Percentiles rank a stretch among this genome's conserved stretches.
Evolutionary conservation across 306 rosid species (phyloP).

Genomic region (Gastrolobium bilobum): DNA sequence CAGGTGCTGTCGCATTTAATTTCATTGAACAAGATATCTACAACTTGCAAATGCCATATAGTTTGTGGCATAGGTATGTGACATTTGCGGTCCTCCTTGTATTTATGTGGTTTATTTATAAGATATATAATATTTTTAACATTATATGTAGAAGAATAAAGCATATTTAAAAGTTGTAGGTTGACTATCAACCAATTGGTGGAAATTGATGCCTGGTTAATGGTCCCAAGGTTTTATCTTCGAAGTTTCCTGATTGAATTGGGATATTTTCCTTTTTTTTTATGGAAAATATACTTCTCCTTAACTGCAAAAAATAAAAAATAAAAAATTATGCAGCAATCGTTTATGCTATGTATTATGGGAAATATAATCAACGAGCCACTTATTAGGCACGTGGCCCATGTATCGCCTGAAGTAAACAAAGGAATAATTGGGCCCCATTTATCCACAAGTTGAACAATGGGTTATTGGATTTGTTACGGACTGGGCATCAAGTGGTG

Average conservation of each 20-base stretch:
- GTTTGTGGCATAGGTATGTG: not conserved
- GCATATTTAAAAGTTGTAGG: not conserved
- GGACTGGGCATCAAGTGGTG: not conserved
- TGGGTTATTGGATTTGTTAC: not conserved
- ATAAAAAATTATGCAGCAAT: too few relatives aligned
- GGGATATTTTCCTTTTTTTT: too few relatives aligned
- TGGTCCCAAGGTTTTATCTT: not conserved
- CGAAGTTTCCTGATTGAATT: not conserved
- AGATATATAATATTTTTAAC: not conserved
- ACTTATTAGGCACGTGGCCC: too few relatives aligned
- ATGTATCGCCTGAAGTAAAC: too few relatives aligned
- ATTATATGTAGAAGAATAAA: not conserved
- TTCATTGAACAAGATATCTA: not conserved
- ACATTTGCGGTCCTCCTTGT: constrained; percentile 16
- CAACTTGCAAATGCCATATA: not conserved
- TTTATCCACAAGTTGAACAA: not conserved
- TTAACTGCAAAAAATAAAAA: too few relatives aligned
- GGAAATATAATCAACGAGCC: too few relatives aligned
- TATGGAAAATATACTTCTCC: too few relatives aligned
- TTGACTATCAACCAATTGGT: too few relatives aligned
- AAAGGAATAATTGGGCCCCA: not conserved
- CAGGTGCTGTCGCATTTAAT: not conserved
- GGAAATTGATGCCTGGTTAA: not conserved
- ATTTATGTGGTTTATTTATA: not conserved
- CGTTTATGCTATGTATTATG: too few relatives aligned